Conservation (phyloP, 2,329 filamentous ascomycete species). For the Cercospora zeae-maydis region DNA sequence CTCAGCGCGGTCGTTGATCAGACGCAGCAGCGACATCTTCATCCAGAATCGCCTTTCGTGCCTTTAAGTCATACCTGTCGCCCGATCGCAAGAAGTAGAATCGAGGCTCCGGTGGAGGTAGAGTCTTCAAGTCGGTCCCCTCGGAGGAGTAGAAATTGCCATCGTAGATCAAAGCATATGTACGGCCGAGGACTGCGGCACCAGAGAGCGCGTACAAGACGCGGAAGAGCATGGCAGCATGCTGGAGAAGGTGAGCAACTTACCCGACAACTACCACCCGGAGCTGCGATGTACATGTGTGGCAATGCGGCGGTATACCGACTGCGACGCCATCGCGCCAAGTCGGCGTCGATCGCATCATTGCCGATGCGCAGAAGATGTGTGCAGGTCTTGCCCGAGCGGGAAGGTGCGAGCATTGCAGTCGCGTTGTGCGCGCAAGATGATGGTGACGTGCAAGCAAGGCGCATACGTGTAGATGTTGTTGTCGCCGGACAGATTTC, state of each 20-base stretch:
- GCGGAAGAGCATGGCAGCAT: slow-evolving; percentile 8
- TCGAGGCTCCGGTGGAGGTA: no score
- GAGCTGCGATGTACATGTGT: neutral
- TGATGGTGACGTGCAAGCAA: no score
- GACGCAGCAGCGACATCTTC: neutral
- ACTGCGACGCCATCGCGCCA: neutral
- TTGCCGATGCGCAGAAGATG: neutral
- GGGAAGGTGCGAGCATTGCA: neutral
- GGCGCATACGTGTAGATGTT: no score
- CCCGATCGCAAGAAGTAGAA: slow-evolving; percentile 25
- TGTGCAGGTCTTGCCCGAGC: slow-evolving; percentile 1
- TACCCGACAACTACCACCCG: neutral
- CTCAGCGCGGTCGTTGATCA: neutral
- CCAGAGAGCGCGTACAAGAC: neutral
- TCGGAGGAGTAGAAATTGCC: slow-evolving; percentile 20
- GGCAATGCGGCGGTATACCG: neutral
- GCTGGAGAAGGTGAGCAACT: neutral
- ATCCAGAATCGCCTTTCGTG: slow-evolving; percentile 18
- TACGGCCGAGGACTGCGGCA: no score
- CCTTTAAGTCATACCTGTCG: slow-evolving; percentile 23
- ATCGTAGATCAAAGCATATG: slow-evolving; percentile 17
- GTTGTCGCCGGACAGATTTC: no score
- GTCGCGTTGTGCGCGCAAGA: no score
- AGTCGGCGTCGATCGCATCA: neutral
- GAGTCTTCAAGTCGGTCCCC: no score